These are phyloP conservation scores for Cryptococcus sp. DNA, from an alignment of 1,284 basidiomycete species.

Conservation along the genomic window DNA sequence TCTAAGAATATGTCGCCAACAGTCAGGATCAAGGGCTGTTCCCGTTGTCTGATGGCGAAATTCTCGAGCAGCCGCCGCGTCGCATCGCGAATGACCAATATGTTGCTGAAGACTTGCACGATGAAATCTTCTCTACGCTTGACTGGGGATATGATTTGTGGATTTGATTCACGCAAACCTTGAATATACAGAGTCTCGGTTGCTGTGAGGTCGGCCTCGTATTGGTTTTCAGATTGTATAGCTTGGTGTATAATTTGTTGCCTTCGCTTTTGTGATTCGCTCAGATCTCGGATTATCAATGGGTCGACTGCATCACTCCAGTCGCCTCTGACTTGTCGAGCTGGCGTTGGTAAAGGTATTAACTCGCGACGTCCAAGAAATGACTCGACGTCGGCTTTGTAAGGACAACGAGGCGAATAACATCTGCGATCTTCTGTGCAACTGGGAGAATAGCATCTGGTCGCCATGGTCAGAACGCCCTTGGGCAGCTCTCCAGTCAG, in stretches of 20 bases:
- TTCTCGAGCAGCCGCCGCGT: conserved; percentile 77
- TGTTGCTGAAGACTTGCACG: conserved; percentile 80
- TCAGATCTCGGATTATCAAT: conserved; percentile 63
- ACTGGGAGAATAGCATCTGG: conserved; percentile 66
- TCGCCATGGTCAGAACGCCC: conserved; percentile 51
- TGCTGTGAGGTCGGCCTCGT: conserved; percentile 79
- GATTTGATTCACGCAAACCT: conserved; percentile 64
- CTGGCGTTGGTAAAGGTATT: conserved; percentile 8
- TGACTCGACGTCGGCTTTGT: conserved; percentile 52
- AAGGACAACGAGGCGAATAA: conserved; percentile 65
- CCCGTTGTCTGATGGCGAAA: conserved; percentile 80
- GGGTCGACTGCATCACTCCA: conserved; percentile 71
- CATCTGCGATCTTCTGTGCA: conserved; percentile 45
- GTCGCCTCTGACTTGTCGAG: conserved; percentile 45
- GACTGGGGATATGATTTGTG: conserved; percentile 63
- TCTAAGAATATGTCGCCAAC: conserved; percentile 89
- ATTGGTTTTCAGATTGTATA: conserved; percentile 84
- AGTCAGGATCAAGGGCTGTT: conserved; percentile 67
- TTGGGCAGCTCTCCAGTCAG: conserved; percentile 77
- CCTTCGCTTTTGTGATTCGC: conserved; percentile 72
- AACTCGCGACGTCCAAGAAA: conserved; percentile 20
- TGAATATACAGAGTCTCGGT: conserved; percentile 77
- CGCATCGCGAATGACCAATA: conserved; percentile 74
- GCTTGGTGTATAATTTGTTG: conserved; percentile 90
- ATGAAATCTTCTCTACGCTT: conserved; percentile 73